A percentile compares a stretch with the other conserved stretches of the same genome.
Evolutionary conservation across 805 yeast species (phyloP).

Genomic region (Sugiyamaella floridensis): DNA sequence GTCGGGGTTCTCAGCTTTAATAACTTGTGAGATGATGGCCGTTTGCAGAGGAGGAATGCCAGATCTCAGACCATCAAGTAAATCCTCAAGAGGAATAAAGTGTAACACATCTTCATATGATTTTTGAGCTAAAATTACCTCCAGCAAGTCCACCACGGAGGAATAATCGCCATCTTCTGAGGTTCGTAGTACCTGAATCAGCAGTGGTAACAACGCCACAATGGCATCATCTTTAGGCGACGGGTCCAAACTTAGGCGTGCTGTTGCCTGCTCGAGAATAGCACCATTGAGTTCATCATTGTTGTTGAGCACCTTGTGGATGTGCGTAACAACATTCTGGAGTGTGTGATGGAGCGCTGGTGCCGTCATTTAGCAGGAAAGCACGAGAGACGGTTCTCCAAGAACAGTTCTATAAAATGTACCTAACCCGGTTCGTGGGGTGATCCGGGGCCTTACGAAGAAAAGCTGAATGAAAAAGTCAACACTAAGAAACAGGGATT

Average conservation of each 20-base stretch:
- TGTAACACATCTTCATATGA: slow-evolving; percentile 27
- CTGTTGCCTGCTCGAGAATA: slow-evolving; percentile 2
- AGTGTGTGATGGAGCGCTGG: neutral
- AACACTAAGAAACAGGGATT: no score
- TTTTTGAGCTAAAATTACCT: slow-evolving; percentile 24
- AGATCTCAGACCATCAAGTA: slow-evolving; percentile 29
- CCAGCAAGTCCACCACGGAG: slow-evolving; percentile 20
- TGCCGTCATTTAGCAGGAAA: neutral
- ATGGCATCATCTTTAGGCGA: neutral
- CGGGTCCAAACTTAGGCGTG: slow-evolving; percentile 4
- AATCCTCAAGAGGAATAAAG: slow-evolving; percentile 21
- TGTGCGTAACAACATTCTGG: neutral
- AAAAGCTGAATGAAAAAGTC: no score
- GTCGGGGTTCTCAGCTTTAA: slow-evolving; percentile 29
- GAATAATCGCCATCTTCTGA: slow-evolving; percentile 7
- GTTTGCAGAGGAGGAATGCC: slow-evolving; percentile 25
- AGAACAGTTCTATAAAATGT: no score
- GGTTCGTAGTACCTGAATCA: slow-evolving; percentile 2
- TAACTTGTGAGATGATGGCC: slow-evolving; percentile 24
- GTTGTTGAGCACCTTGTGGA: neutral
- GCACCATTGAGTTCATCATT: slow-evolving; percentile 2
- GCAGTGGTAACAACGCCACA: slow-evolving; percentile 1
- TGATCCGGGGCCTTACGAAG: no score
- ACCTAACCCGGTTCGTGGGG: no score
- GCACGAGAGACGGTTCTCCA: no score